Evolutionary conservation across 2,329 filamentous ascomycete species (phyloP).

Genomic region (Aspergillus ustus): DNA sequence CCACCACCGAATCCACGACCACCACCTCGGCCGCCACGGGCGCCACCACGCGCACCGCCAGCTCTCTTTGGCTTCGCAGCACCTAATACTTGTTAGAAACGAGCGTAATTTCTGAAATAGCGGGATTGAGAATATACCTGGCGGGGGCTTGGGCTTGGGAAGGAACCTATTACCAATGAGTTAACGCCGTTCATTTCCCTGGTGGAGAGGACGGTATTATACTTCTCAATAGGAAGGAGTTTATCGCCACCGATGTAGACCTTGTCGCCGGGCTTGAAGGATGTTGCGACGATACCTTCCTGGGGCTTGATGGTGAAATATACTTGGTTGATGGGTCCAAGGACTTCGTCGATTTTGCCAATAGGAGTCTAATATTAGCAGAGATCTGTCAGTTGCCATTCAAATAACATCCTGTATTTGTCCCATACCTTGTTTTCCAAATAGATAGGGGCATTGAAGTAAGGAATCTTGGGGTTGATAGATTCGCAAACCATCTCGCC

Average conservation of each 20-base stretch:
- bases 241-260: constrained; percentile 97
- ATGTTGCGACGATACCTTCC: constrained; percentile 92
- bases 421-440: constrained; percentile 87
- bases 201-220: constrained; percentile 25
- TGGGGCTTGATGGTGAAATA: constrained; percentile 98
- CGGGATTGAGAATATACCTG: constrained; percentile 44
- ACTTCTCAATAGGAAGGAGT: constrained; percentile 88
- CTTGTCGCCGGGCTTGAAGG: constrained; percentile 95
- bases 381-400: constrained; percentile 22
- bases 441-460: constrained; percentile 99
- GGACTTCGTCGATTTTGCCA: constrained; percentile 97
- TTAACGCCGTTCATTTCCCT: constrained; percentile 20
- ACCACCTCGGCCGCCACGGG: constrained; percentile 47
- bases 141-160: constrained; percentile 82
- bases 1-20: constrained; percentile 52
- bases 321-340: constrained; percentile 96
- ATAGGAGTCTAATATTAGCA: constrained; percentile 67
- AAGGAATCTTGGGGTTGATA: constrained; percentile 92
- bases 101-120: constrained; percentile 1
- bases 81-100: constrained; percentile 53
- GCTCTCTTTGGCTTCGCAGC: constrained; percentile 72
- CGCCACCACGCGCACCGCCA: constrained; percentile 59
- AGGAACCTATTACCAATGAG: constrained; percentile 67
- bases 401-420: not conserved
- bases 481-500: constrained; percentile 98